These are phyloP conservation scores for Meyerozyma elateridarum DNA, from an alignment of 1,139 yeast species.

Conservation along the genomic window DNA sequence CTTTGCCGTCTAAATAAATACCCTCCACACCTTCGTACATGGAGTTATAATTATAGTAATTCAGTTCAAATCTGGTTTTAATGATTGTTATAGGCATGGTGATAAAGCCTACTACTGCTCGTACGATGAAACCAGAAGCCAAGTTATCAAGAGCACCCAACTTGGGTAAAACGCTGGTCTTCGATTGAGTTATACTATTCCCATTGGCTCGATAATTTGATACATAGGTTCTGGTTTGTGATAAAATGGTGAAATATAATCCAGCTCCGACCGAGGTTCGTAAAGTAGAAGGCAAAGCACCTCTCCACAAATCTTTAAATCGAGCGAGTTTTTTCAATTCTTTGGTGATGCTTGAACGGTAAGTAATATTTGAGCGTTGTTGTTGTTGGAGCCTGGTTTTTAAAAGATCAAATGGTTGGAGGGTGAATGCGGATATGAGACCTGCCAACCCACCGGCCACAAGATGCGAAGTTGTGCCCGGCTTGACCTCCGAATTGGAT, in stretches of 20 bases:
- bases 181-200: constrained; percentile 6
- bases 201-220: constrained; percentile 28
- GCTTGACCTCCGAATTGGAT: constrained; percentile 2
- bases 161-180: constrained; percentile 54
- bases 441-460: constrained; percentile 88
- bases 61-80: constrained; percentile 84
- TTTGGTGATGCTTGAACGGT: constrained; percentile 31
- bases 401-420: constrained; percentile 87
- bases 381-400: constrained; percentile 79
- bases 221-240: constrained; percentile 52
- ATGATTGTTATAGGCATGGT: constrained; percentile 99
- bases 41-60: constrained; percentile 65
- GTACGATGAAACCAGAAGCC: constrained; percentile 68
- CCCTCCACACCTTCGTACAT: constrained; percentile 57
- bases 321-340: constrained; percentile 46
- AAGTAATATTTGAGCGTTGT: constrained; percentile 28
- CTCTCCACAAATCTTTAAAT: constrained; percentile 74
- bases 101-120: constrained; percentile 77
- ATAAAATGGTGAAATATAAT: constrained; percentile 69
- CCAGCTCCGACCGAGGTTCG: constrained; percentile 92
- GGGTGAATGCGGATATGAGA: constrained; percentile 67
- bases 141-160: constrained; percentile 68
- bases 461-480: constrained; percentile 42
- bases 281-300: constrained; percentile 85
- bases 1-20: constrained; percentile 41